A percentile compares a stretch with the other conserved stretches of the same genome.
Evolutionary conservation across 1,284 basidiomycete genomes (phyloP).

Genomic region (Boletus smithii): DNA sequence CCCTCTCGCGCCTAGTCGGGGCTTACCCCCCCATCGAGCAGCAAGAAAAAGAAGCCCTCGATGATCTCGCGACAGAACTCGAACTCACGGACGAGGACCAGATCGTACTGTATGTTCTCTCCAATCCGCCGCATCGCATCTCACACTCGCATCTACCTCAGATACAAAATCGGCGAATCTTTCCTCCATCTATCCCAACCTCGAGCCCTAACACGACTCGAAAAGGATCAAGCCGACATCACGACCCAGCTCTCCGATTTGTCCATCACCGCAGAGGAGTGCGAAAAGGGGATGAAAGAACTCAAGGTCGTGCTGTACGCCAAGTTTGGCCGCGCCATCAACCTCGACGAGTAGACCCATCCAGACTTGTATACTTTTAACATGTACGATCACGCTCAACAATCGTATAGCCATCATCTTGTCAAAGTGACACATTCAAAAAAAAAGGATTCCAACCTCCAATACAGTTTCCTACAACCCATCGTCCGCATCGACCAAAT

Average conservation of each 20-base stretch:
- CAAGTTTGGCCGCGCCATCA: constrained; percentile 92
- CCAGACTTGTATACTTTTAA: background rate
- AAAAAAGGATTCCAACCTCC: too few species aligned
- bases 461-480: constrained; percentile 25
- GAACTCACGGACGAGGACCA: constrained; percentile 88
- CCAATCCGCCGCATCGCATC: background rate
- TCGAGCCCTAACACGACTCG: constrained; percentile 73
- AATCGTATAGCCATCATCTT: too few species aligned
- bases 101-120: constrained; percentile 59
- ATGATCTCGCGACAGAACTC: constrained; percentile 84
- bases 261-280: constrained; percentile 59
- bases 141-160: constrained; percentile 35
- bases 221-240: constrained; percentile 63
- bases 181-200: constrained; percentile 78
- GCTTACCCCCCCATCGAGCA: constrained; percentile 34
- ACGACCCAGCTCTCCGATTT: constrained; percentile 59
- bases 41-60: constrained; percentile 91
- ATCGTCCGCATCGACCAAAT: constrained; percentile 45
- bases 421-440: too few species aligned
- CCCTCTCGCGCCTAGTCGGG: too few species aligned
- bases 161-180: constrained; percentile 89
- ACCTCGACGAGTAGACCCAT: constrained; percentile 68
- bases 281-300: constrained; percentile 83
- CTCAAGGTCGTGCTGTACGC: constrained; percentile 88
- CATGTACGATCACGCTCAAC: too few species aligned